Base-by-base conservation (phyloP, 2,329 filamentous ascomycete genomes). In the Cryoendolithus antarcticus region DNA sequence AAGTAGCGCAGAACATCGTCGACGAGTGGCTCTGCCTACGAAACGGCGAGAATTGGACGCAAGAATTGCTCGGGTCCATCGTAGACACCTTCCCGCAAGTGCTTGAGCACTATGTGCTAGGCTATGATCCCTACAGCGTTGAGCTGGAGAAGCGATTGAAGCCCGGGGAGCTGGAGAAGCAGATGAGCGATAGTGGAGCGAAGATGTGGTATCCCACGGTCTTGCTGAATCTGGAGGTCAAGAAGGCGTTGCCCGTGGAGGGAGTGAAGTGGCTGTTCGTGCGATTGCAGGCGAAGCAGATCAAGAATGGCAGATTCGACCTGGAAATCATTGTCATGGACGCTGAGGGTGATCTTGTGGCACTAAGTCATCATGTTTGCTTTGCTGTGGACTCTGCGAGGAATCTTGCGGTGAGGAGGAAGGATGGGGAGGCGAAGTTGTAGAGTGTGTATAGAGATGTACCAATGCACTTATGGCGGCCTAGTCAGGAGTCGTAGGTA, bases 201-300 rank as follows among this genome's bases (percentile, higher is more conserved):
- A 57, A 54, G 12, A 76, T 75, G 49, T 86, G 82, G 83, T 86
- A 84, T 55, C 82, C 82, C 0, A 93, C 84, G 0, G 59, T 93
- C 1, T 63, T 78, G 11, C 61, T 91, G 54, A 86, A 83, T 55
- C 52, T 93, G 13, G 84, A 93, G 45, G 65, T 86, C 30, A 91
- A 89, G 65, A 83, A 80, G 55, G 58, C 69, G 5, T 56, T 93
- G 33, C 82, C 82, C 0, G 61, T 63, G 3, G 72, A 74, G 32
- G 83, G 84, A 0, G 74, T 75, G 1, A 77, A 84, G 55, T 91
- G 81, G 77, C 55, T 93, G 38, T 79, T 79, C 50, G 65, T 77
- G 31, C 68, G 82, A 27, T 67, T 79, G 9, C 67, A 72, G 39
- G 68, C 76, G 4, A 86, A 84, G 60, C 64, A 69, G 57, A 73